These are phyloP conservation scores for Verbena officinalis DNA, from an alignment of 257 asterid species.

Conservation along the genomic window DNA sequence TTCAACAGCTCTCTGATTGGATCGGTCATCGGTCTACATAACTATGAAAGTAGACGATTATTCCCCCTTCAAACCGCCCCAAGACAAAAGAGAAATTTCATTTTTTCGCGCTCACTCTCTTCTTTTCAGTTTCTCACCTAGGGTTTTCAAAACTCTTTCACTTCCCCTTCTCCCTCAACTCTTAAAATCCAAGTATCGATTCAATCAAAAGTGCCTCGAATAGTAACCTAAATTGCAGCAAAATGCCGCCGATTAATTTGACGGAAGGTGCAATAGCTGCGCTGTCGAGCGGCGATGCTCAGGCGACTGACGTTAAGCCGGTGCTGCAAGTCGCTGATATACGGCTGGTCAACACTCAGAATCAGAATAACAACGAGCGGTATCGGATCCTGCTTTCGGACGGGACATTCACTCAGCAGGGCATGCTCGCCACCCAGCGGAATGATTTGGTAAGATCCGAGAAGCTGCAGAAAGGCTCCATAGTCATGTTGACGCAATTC, in stretches of 20 bases:
- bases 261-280: conserved; percentile 65
- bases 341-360: conserved; percentile 54
- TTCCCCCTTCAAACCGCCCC: neutral
- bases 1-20: conserved; percentile 9
- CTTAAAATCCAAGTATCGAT: neutral
- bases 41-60: conserved; percentile 9
- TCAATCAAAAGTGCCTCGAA: neutral
- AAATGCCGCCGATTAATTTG: conserved; percentile 50
- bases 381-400: conserved; percentile 76
- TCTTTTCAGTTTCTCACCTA: conserved; percentile 11
- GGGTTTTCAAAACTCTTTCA: conserved; percentile 48
- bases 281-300: conserved; percentile 45
- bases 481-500: conserved; percentile 64
- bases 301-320: conserved; percentile 46
- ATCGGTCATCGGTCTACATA: conserved; percentile 30
- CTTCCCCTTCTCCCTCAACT: conserved; percentile 15
- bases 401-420: conserved; percentile 63
- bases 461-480: conserved; percentile 64
- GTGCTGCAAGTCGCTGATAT: conserved; percentile 69
- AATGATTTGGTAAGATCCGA: conserved; percentile 61
- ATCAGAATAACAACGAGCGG: conserved; percentile 49
- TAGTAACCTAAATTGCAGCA: conserved; percentile 10
- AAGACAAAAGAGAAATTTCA: neutral
- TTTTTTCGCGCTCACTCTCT: conserved; percentile 40
- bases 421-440: conserved; percentile 84